A percentile compares a stretch with the other conserved stretches of the same genome.
Conservation (phyloP, 805 yeast species). For the Candida endomychidarum region DNA sequence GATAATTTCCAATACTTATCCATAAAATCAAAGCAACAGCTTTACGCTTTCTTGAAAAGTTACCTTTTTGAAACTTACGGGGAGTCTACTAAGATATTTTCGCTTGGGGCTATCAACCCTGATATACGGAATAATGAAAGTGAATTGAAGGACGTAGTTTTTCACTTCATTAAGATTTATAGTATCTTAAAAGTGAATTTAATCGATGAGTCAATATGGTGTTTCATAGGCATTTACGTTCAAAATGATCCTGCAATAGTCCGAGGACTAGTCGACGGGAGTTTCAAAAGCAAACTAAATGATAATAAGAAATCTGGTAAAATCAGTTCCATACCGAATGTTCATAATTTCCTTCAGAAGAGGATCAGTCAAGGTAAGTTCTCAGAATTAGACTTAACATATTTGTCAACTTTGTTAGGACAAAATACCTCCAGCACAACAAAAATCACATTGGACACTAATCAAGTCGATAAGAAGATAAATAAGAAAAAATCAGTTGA, state of each 20-base stretch:
- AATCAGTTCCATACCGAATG: constrained; percentile 40
- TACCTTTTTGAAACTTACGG: constrained; percentile 61
- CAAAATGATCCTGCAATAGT: constrained; percentile 43
- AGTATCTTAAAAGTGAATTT: constrained; percentile 58
- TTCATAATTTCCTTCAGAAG: constrained; percentile 55
- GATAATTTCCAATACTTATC: constrained; percentile 39
- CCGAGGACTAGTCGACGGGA: constrained; percentile 56
- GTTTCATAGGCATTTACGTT: constrained; percentile 56
- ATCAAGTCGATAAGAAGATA: constrained; percentile 17
- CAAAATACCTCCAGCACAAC: constrained; percentile 20
- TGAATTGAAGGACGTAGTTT: constrained; percentile 48
- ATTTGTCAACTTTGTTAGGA: constrained; percentile 49
- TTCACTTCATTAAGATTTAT: constrained; percentile 48
- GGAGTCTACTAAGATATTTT: constrained; percentile 60
- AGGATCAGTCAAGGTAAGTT: constrained; percentile 50
- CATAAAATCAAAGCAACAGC: constrained; percentile 57
- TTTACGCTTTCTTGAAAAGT: constrained; percentile 54
- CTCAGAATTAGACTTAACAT: constrained; percentile 43
- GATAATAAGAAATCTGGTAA: constrained; percentile 52
- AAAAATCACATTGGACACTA: constrained; percentile 5
- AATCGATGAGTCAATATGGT: constrained; percentile 65
- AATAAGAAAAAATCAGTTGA: constrained; percentile 26
- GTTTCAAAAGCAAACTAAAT: constrained; percentile 46
- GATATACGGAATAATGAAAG: constrained; percentile 59
- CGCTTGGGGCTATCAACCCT: constrained; percentile 71